phyloP scores from a whole-genome alignment of 2,329 filamentous ascomycete genomes.

The Colletotrichum caudatum region DNA sequence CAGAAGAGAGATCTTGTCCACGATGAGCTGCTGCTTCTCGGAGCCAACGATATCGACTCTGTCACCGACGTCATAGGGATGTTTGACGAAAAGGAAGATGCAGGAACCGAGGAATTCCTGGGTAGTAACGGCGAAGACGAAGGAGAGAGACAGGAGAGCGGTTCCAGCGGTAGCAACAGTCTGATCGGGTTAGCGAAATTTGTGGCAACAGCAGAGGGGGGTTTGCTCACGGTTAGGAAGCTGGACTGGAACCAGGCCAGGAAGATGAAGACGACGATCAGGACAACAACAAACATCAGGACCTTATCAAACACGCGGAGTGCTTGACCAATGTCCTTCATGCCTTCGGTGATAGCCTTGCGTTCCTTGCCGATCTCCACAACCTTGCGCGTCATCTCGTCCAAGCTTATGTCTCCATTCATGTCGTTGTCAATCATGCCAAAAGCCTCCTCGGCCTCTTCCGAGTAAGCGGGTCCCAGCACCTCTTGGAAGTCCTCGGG shows the following conservation, averaged over 20 bases:
- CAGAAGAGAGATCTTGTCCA: conserved; percentile 93
- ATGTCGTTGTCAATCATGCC: conserved; percentile 82
- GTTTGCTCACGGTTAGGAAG: conserved; percentile 59
- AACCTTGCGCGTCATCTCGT: conserved; percentile 93
- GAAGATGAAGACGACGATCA: conserved; percentile 88
- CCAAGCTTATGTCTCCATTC: conserved; percentile 94
- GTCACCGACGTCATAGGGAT: conserved; percentile 96
- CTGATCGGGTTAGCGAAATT: conserved; percentile 49
- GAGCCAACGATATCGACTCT: conserved; percentile 81
- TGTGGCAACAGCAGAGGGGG: neutral
- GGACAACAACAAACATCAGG: conserved; percentile 81
- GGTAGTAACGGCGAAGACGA: conserved; percentile 91
- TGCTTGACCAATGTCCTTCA: conserved; percentile 97
- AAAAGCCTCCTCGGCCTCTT: conserved; percentile 90
- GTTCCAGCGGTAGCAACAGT: conserved; percentile 92
- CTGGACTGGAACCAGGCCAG: conserved; percentile 44
- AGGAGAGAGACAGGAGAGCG: conserved; percentile 92
- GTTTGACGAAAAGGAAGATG: conserved; percentile 99
- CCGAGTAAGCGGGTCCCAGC: conserved; percentile 78
- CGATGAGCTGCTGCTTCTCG: conserved; percentile 74
- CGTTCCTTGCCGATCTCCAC: conserved; percentile 86
- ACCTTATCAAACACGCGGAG: conserved; percentile 91
- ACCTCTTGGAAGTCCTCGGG: conserved; percentile 89
- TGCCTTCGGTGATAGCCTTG: conserved; percentile 89
- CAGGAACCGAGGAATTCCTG: conserved; percentile 98